Percentiles rank a stretch among this genome's conserved stretches.
phyloP scores from a whole-genome alignment of 2,329 filamentous ascomycete genomes.

The Coleophoma eucalyptorum region DNA sequence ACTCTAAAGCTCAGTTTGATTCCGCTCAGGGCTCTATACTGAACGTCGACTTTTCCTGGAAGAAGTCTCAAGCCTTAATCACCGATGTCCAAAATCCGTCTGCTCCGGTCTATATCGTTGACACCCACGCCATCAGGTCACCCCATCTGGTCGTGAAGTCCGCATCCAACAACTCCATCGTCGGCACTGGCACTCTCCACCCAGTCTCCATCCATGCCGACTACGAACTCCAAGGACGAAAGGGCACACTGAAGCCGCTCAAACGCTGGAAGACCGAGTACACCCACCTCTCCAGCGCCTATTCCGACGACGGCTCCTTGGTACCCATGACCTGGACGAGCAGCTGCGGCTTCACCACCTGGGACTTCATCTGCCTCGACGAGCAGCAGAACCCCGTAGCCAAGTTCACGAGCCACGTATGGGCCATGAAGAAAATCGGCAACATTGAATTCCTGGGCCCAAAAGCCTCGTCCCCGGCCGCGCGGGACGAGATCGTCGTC shows the following conservation, averaged over 20 bases:
- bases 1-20: neutral
- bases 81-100: neutral
- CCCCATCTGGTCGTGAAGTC: neutral
- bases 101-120: neutral
- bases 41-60: neutral
- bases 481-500: conserved; percentile 13
- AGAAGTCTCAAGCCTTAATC: neutral
- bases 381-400: conserved; percentile 8
- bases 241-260: conserved; percentile 7
- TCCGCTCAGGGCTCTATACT: neutral
- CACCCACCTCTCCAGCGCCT: conserved; percentile 8
- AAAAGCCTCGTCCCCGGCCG: conserved; percentile 1
- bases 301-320: conserved; percentile 4
- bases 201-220: conserved; percentile 9
- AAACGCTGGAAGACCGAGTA: conserved; percentile 12
- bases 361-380: conserved; percentile 14
- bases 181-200: neutral
- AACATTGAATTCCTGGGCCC: conserved; percentile 12
- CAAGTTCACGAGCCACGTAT: conserved; percentile 7
- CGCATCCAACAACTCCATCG: neutral
- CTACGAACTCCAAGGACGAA: conserved; percentile 7
- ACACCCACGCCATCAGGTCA: neutral
- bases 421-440: conserved; percentile 9
- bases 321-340: conserved; percentile 9
- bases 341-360: conserved; percentile 9